Conservation (phyloP, 352 stramenopile species). For the Globisporangium okanoganense region DNA sequence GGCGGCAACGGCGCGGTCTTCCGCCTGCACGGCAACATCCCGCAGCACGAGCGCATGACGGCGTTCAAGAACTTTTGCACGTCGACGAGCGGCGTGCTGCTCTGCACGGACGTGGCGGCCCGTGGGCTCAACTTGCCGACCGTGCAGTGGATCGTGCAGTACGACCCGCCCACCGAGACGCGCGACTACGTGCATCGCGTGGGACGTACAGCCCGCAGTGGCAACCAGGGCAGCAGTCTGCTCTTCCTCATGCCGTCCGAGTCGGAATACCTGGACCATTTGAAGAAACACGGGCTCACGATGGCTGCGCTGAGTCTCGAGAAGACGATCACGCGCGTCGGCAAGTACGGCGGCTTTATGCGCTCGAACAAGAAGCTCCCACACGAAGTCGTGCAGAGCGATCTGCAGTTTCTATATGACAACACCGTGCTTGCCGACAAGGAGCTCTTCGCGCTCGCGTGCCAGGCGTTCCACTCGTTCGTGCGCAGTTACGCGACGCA, state of each 20-base stretch:
- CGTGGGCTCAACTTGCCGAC: constrained; percentile 97
- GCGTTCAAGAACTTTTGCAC: constrained; percentile 94
- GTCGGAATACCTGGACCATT: constrained; percentile 91
- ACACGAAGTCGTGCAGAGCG: constrained; percentile 74
- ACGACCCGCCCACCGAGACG: constrained; percentile 98
- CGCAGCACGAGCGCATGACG: constrained; percentile 95
- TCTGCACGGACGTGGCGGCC: constrained; percentile 98
- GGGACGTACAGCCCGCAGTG: constrained; percentile 97
- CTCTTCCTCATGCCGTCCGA: constrained; percentile 98
- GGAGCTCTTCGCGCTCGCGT: constrained; percentile 79
- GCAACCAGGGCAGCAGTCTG: constrained; percentile 95
- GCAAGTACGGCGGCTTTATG: constrained; percentile 52
- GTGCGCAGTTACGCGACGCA: constrained; percentile 93
- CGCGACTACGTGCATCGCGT: constrained; percentile 99
- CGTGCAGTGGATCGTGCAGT: constrained; percentile 97
- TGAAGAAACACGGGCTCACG: constrained; percentile 81
- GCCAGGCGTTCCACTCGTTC: constrained; percentile 91
- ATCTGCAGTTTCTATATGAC: constrained; percentile 83
- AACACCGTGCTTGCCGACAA: constrained; percentile 80
- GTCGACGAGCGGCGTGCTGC: constrained; percentile 88
- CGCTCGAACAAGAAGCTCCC: constrained; percentile 75
- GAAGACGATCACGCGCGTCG: constrained; percentile 71
- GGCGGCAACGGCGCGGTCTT: constrained; percentile 59
- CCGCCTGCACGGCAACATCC: constrained; percentile 94
- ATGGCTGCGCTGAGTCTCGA: constrained; percentile 85